These are phyloP conservation scores for Dactylonectria macrodidyma DNA, from an alignment of 2,329 filamentous ascomycete species.

Conservation along the genomic window DNA sequence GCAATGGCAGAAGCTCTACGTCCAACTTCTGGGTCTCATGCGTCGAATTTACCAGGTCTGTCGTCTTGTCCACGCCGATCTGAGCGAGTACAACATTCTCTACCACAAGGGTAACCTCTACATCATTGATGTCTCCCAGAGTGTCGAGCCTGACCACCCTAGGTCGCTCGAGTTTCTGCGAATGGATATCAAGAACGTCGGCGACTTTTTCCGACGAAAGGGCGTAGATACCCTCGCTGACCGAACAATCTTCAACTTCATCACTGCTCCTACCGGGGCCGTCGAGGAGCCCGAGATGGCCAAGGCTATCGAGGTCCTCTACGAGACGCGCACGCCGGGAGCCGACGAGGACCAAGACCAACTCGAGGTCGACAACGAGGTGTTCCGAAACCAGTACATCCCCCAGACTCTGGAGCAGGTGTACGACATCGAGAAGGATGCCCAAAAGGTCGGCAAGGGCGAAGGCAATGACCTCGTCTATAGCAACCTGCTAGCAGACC, in stretches of 20 bases:
- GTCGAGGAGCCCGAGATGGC: slow-evolving; percentile 74
- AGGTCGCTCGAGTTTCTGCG: slow-evolving; percentile 92
- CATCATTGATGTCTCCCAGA: slow-evolving; percentile 98
- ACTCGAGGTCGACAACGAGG: slow-evolving; percentile 86
- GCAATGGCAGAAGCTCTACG: slow-evolving; percentile 84
- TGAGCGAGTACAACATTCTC: slow-evolving; percentile 98
- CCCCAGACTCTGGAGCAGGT: slow-evolving; percentile 96
- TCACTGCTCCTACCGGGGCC: slow-evolving; percentile 74
- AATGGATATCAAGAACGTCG: slow-evolving; percentile 98
- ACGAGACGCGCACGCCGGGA: slow-evolving; percentile 67
- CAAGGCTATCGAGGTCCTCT: slow-evolving; percentile 76
- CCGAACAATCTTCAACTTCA: slow-evolving; percentile 86
- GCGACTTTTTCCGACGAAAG: slow-evolving; percentile 91
- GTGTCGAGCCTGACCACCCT: slow-evolving; percentile 96
- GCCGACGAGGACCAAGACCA: slow-evolving; percentile 69
- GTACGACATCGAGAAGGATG: slow-evolving; percentile 95
- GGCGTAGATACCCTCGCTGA: slow-evolving; percentile 87
- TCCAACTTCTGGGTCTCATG: slow-evolving; percentile 90
- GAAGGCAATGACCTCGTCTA: slow-evolving; percentile 87
- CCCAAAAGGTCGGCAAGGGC: slow-evolving; percentile 81
- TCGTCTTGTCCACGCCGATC: slow-evolving; percentile 91
- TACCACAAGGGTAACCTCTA: slow-evolving; percentile 88
- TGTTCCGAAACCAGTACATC: slow-evolving; percentile 97
- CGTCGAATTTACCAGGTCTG: slow-evolving; percentile 94
- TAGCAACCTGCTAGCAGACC: slow-evolving; percentile 84